Evolutionary conservation across 257 asterid species (phyloP), one percentile per base, ranked within the genome.

Genomic region (Verbascum thapsus): DNA sequence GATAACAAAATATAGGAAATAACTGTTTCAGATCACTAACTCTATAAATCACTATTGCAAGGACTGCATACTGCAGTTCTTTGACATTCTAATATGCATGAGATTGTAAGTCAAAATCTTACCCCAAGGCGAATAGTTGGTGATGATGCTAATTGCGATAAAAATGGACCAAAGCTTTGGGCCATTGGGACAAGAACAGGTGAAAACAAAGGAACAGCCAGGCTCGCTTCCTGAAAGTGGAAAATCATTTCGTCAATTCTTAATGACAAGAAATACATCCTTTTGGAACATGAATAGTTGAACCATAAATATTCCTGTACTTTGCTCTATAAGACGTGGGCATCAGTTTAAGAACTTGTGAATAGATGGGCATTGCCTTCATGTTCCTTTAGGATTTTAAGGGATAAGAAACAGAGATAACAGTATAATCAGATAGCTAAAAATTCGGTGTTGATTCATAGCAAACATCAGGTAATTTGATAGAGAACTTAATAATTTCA

Each of bases 81-180:
- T 32, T 49, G n/a, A 66, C 72, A 56, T 56, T 23, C 20, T 16
- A 39, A 50, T 19, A 40, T 34, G 38, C 42, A 57, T 9, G 43
- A 41, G 35, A 50, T n/a, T 61, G 59, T 52, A 61, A 53, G 69
- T 59, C 34, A 72, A 75, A 64, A 18, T 70, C 90, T 78, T 60
- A 86, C 98, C 86, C 98, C 98, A 39, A 76, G 85, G 50, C 98
- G 98, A 73, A 91, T 43, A 26, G 98, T 82, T 67, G 98, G 95
- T 16, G 91, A 85, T 23, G 98, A 74, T 67, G 89, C 87, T 56
- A 91, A 41, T 69, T 91, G 95, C 10, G 94, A 84, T 58, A 91
- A 53, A 68, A 91, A 72, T 58, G 98, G 98, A 64, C 95, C 94
- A 67, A 91, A 47, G 76, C 85, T 81, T 68, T 91, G 98, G 53